Percentiles rank a stretch among this genome's conserved stretches.
Evolutionary conservation across 345 rosid genomes (phyloP).

Genomic region (Cardiospermum halicacabum): DNA sequence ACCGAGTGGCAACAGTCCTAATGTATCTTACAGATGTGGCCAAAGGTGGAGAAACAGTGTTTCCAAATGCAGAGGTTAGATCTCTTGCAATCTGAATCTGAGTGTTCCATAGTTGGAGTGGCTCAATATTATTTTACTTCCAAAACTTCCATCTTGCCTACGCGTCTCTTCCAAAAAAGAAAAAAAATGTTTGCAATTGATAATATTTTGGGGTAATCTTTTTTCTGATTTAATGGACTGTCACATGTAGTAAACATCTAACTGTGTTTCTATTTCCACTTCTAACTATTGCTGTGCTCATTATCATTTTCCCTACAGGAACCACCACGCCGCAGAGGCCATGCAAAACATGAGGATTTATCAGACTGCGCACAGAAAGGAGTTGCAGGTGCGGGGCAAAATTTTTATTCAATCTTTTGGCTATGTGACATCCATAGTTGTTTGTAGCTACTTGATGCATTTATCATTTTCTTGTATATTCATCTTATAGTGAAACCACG

Average conservation of each 20-base stretch:
- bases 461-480: constrained; percentile 5
- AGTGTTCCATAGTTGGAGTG: neutral
- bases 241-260: neutral
- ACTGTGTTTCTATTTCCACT: neutral
- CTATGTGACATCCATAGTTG: neutral
- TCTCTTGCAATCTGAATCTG: neutral
- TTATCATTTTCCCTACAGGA: constrained; percentile 43
- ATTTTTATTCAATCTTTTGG: neutral
- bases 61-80: constrained; percentile 84
- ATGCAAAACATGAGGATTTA: constrained; percentile 48
- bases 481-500: constrained; percentile 61
- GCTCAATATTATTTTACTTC: neutral
- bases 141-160: neutral
- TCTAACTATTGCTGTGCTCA: neutral
- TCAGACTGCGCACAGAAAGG: constrained; percentile 95
- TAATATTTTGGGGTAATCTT: neutral
- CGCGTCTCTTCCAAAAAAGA: neutral
- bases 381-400: constrained; percentile 56
- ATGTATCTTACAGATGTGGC: constrained; percentile 84
- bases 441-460: neutral
- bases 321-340: constrained; percentile 49
- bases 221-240: neutral
- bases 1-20: constrained; percentile 80
- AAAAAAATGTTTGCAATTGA: neutral
- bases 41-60: constrained; percentile 96